A percentile compares a stretch with the other conserved stretches of the same genome.
Evolutionary conservation across 345 rosid genomes (phyloP).

Genomic region (Lumnitzera littorea): DNA sequence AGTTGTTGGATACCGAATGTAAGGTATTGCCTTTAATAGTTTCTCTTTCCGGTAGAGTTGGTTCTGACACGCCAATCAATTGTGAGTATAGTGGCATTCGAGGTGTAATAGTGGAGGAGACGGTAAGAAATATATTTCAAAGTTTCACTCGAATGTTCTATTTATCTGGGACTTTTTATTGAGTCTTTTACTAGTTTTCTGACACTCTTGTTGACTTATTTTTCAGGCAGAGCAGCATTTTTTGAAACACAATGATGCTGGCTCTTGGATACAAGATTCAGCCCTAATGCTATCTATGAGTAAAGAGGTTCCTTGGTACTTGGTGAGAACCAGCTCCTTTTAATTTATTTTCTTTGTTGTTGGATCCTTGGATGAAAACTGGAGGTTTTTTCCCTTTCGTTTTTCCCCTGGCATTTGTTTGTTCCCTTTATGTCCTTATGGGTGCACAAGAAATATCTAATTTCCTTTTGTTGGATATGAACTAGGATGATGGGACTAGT

Average conservation of each 20-base stretch:
- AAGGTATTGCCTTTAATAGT: conserved; percentile 67
- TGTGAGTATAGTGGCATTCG: conserved; percentile 75
- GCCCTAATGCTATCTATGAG: conserved; percentile 88
- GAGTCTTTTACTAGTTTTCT: not conserved
- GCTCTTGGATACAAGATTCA: conserved; percentile 98
- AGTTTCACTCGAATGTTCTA: not conserved
- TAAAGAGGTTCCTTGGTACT: conserved; percentile 96
- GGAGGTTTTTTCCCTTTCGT: not conserved
- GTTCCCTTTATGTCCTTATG: not conserved
- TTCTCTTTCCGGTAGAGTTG: conserved; percentile 72
- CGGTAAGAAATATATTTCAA: conserved; percentile 30
- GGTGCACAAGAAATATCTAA: no score
- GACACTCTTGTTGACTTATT: conserved; percentile 7
- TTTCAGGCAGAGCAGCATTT: conserved; percentile 88
- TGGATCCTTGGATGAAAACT: no score
- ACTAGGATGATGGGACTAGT: conserved; percentile 80
- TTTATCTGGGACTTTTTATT: not conserved
- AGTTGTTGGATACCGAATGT: conserved; percentile 65
- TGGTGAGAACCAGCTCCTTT: conserved; percentile 40
- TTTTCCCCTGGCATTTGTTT: conserved; percentile 8
- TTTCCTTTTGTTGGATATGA: no score
- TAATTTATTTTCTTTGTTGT: not conserved
- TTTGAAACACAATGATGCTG: conserved; percentile 89
- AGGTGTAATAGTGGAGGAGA: conserved; percentile 72
- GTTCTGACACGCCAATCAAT: conserved; percentile 76